A percentile compares a stretch with the other conserved stretches of the same genome.
Evolutionary conservation across 139 green algal genomes (phyloP).

Genomic region (Gonium pectorale): DNA sequence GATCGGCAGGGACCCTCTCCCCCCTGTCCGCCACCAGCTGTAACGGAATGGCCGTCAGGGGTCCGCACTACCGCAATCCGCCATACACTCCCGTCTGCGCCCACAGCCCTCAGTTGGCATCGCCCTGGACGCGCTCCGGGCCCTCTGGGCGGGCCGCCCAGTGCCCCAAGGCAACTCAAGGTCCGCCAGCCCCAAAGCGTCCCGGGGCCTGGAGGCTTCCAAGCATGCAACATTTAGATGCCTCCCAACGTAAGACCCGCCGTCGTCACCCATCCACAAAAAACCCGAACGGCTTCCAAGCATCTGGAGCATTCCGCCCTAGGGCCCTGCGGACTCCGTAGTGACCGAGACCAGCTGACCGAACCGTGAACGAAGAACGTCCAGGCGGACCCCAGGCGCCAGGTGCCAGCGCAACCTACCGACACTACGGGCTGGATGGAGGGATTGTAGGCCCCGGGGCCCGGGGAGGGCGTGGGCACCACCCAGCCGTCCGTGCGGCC

Average conservation of each 20-base stretch:
- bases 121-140: no score
- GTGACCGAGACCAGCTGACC: neutral
- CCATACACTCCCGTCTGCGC: no score
- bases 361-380: neutral
- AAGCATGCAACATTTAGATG: neutral
- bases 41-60: no score
- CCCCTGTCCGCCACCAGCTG: no score
- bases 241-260: neutral
- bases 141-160: no score
- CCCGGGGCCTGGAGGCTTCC: no score
- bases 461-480: conserved; percentile 7
- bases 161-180: no score
- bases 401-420: neutral
- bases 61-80: no score
- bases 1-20: no score
- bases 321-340: neutral
- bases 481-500: conserved; percentile 37
- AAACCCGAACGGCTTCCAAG: neutral
- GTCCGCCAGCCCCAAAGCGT: no score
- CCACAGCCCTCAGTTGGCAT: no score
- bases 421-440: neutral
- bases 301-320: no score
- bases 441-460: conserved; percentile 35
- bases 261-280: neutral
- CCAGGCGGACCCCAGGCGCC: neutral